Base-by-base conservation (phyloP, 371 early-diverging fungal genomes). In the Sporodiniella umbellata region DNA sequence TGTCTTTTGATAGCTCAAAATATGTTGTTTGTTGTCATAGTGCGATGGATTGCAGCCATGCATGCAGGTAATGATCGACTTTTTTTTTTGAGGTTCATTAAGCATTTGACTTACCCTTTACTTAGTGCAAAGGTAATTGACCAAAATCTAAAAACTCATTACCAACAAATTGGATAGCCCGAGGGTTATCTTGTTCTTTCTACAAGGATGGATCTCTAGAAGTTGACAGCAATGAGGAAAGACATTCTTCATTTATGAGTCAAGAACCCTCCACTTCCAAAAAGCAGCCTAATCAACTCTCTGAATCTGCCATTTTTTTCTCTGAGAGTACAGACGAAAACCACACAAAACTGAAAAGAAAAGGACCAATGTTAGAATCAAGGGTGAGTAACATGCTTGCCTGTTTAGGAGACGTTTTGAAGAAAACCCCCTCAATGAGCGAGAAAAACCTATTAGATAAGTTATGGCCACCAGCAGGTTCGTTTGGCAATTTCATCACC, bases 1-100 rank as follows among this genome's bases (percentile, higher is more conserved):
- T 14, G 14, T n/a, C n/a, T n/a, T n/a, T n/a, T n/a, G n/a, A n/a
- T n/a, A n/a, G n/a, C n/a, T n/a, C 35, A 35, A 35, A 35, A 35
- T 5, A 35, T n/a, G n/a, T 4, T 10, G 7, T 28, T 28, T 28
- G 4, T 28, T 42, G 3, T 21, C 28, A 8, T 31, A 64, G 59
- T 64, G 64, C 24, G 64, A 64, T 53, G 64, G 64, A 1, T 31
- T 64, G 18, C 42, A 56, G 26, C 64, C 64, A 17, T 64, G 64
- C 48, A 58, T 58, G 64, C 64, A 64, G 64, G 64, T 63, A 56
- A 43, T 47, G 33, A 30, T 10, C 12, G n/a, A 31, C 31, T 31
- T 12, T 0, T 31, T 31, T 31, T 31, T 31, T 24, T 14, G 8
- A 10, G n/a, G n/a, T n/a, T n/a, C n/a, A n/a, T n/a, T n/a, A n/a